phyloP scores from a whole-genome alignment of 306 rosid species.

The Acacia melanoxylon region DNA sequence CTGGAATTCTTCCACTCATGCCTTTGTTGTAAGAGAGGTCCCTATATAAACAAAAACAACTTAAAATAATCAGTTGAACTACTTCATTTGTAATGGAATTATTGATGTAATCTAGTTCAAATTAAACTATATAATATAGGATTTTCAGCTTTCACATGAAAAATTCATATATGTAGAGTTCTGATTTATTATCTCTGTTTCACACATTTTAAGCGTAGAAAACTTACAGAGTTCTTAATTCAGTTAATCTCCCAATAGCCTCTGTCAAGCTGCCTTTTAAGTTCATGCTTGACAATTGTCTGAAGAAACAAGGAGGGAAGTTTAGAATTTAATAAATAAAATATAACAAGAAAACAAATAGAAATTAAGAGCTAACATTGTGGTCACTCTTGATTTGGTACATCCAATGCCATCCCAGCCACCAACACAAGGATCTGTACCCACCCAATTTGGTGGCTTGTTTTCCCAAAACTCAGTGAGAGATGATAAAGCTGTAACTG shows the following conservation, averaged over 20 bases:
- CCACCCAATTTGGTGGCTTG: constrained; percentile 47
- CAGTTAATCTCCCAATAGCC: constrained; percentile 45
- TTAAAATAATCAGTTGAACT: not conserved
- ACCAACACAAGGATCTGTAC: constrained; percentile 44
- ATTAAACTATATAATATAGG: not conserved
- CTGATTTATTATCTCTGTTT: not conserved
- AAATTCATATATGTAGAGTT: not conserved
- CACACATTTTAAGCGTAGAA: constrained; percentile 9
- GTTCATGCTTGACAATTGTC: constrained; percentile 40
- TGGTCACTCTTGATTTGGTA: constrained; percentile 33
- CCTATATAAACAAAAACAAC: constrained; percentile 36
- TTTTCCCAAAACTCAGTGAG: constrained; percentile 37
- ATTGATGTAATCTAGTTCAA: not conserved
- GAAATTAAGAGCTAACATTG: constrained; percentile 36
- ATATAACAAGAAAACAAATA: not conserved
- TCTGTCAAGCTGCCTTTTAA: constrained; percentile 48
- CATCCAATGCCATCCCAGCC: constrained; percentile 47
- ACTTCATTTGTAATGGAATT: not conserved
- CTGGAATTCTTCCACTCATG: constrained; percentile 57
- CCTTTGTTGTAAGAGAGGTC: constrained; percentile 61
- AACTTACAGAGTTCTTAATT: constrained; percentile 51
- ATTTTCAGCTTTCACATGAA: not conserved
- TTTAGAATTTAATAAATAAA: not conserved
- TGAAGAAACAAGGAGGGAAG: constrained; percentile 25
- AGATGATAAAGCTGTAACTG: constrained; percentile 38